Conservation (phyloP, 345 rosid genomes). For the Bruguiera gymnorhiza region DNA sequence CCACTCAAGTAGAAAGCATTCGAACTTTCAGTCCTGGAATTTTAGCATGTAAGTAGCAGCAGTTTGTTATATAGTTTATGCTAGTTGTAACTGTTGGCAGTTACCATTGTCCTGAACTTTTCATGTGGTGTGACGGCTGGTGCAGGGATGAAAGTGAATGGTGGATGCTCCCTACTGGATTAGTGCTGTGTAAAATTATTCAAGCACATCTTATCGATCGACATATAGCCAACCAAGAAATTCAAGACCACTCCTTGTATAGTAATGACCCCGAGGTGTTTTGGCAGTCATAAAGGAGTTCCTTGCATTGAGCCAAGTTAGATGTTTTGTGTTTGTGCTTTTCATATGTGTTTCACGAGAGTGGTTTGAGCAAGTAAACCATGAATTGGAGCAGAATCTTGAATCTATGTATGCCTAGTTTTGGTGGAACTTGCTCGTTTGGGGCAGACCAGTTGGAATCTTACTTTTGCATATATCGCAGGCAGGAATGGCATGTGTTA, state of each 20-base stretch:
- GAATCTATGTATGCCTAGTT: too few relatives aligned
- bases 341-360: background rate
- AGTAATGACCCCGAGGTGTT: slow-evolving; percentile 68
- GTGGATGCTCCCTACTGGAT: slow-evolving; percentile 91
- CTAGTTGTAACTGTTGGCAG: background rate
- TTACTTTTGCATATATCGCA: too few relatives aligned
- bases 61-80: background rate
- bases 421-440: too few relatives aligned
- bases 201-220: slow-evolving; percentile 71
- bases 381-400: too few relatives aligned
- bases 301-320: background rate
- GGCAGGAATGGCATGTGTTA: too few relatives aligned
- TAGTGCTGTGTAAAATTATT: slow-evolving; percentile 63
- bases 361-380: background rate
- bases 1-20: slow-evolving; percentile 55
- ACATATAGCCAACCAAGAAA: slow-evolving; percentile 88
- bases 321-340: background rate
- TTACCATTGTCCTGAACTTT: background rate
- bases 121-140: background rate
- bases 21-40: slow-evolving; percentile 84
- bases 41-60: slow-evolving; percentile 68
- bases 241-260: slow-evolving; percentile 82
- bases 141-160: slow-evolving; percentile 94
- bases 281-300: slow-evolving; percentile 60
- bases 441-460: too few relatives aligned